These are phyloP conservation scores for Pythium phragmitis DNA, from an alignment of 352 stramenopile species.

Conservation along the genomic window DNA sequence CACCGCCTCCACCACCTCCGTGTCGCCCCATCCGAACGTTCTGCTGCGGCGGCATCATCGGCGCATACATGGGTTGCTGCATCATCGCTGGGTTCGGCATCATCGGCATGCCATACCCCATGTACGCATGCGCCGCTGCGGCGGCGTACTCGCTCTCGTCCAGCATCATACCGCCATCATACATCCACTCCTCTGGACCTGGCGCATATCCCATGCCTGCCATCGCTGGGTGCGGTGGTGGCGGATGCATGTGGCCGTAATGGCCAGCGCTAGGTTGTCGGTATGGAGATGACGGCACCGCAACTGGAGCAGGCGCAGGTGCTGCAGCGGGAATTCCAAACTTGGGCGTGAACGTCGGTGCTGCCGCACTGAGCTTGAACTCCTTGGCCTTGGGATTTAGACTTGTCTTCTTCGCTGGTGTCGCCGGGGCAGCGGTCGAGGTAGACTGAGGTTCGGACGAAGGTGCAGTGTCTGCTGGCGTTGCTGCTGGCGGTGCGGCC, in stretches of 20 bases:
- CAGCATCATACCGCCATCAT: conserved; percentile 52
- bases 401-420: conserved; percentile 46
- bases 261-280: conserved; percentile 34
- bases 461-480: conserved; percentile 17
- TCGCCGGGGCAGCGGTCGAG: background rate
- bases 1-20: conserved; percentile 17
- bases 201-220: conserved; percentile 44
- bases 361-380: conserved; percentile 77
- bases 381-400: conserved; percentile 87
- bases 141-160: conserved; percentile 47
- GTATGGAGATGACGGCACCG: conserved; percentile 43
- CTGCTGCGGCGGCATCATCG: conserved; percentile 66
- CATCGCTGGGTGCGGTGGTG: conserved; percentile 38
- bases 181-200: conserved; percentile 78
- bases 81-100: conserved; percentile 59
- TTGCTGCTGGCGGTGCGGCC: background rate
- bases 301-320: conserved; percentile 14
- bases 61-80: conserved; percentile 60
- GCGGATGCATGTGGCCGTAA: conserved; percentile 32
- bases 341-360: conserved; percentile 67
- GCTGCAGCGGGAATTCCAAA: conserved; percentile 31
- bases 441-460: background rate
- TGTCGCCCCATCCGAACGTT: conserved; percentile 46
- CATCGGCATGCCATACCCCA: conserved; percentile 68
- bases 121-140: conserved; percentile 52